Percentiles rank a stretch among this genome's conserved stretches.
Evolutionary conservation across 345 rosid species (phyloP).

Genomic region (Arabidopsis arenosa): DNA sequence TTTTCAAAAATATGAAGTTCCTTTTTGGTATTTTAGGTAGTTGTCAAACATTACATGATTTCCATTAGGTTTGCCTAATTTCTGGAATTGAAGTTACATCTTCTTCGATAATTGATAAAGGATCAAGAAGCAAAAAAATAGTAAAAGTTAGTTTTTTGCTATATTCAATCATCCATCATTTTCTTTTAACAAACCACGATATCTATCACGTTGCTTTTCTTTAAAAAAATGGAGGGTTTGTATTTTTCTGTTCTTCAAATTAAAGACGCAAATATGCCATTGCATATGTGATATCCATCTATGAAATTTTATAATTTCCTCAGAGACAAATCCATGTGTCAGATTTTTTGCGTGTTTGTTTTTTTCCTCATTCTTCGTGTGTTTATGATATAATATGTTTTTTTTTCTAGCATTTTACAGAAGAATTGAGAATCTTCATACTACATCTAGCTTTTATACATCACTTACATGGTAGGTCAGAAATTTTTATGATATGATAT

Average conservation of each 20-base stretch:
- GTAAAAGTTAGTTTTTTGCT: not conserved
- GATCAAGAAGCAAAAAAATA: constrained; percentile 23
- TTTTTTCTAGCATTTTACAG: constrained; percentile 8
- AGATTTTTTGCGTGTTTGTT: not conserved
- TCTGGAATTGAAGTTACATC: constrained; percentile 26
- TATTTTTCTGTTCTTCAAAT: constrained; percentile 25
- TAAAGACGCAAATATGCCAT: constrained; percentile 15
- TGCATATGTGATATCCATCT: constrained; percentile 23
- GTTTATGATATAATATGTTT: constrained; percentile 1
- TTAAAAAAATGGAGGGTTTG: not conserved
- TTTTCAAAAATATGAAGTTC: not conserved
- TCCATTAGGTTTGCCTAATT: constrained; percentile 42
- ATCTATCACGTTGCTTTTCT: constrained; percentile 23
- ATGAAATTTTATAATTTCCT: not conserved
- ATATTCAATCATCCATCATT: constrained; percentile 39
- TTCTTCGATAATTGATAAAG: constrained; percentile 33
- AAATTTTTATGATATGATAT: not conserved
- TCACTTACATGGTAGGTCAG: not conserved
- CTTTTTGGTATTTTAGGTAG: constrained; percentile 24
- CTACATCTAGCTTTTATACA: not conserved
- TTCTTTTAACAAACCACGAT: constrained; percentile 34
- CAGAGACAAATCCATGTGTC: constrained; percentile 24
- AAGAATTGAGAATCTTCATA: constrained; percentile 21
- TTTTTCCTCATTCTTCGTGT: not conserved
- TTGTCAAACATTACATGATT: constrained; percentile 40